These are phyloP conservation scores for Mesotaenium endlicherianum DNA, from an alignment of 139 green algal species.

Conservation along the genomic window DNA sequence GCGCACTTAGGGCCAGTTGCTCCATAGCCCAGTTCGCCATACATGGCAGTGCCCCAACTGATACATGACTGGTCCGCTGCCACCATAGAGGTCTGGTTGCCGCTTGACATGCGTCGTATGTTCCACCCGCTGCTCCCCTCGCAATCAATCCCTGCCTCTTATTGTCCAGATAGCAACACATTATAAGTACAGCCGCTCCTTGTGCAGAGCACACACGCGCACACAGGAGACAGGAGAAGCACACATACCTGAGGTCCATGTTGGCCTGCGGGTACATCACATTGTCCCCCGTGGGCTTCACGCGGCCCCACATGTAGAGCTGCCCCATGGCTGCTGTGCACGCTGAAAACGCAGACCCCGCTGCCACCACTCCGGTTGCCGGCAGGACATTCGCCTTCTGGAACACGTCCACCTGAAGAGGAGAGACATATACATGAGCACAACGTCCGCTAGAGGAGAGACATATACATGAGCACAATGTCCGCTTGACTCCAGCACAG, in stretches of 20 bases:
- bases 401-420: constrained; percentile 59
- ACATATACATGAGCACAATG: too few species aligned
- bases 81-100: constrained; percentile 72
- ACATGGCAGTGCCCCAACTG: constrained; percentile 79
- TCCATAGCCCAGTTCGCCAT: constrained; percentile 89
- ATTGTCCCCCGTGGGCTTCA: constrained; percentile 87
- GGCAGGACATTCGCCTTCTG: constrained; percentile 38
- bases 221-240: not conserved
- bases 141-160: too few species aligned
- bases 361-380: constrained; percentile 62
- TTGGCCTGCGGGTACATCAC: constrained; percentile 81
- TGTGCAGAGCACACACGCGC: not conserved
- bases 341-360: constrained; percentile 51
- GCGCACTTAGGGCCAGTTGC: constrained; percentile 78
- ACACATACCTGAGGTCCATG: constrained; percentile 64
- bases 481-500: too few species aligned
- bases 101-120: constrained; percentile 74
- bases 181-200: not conserved
- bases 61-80: constrained; percentile 66
- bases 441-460: too few species aligned
- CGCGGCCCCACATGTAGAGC: constrained; percentile 89
- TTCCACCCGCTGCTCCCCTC: constrained; percentile 71
- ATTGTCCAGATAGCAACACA: not conserved
- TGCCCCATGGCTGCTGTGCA: constrained; percentile 56
- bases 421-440: too few species aligned